Percentiles rank a stretch among this genome's conserved stretches.
Evolutionary conservation across 2,329 filamentous ascomycete species (phyloP).

Genomic region (Fusarium succisae): DNA sequence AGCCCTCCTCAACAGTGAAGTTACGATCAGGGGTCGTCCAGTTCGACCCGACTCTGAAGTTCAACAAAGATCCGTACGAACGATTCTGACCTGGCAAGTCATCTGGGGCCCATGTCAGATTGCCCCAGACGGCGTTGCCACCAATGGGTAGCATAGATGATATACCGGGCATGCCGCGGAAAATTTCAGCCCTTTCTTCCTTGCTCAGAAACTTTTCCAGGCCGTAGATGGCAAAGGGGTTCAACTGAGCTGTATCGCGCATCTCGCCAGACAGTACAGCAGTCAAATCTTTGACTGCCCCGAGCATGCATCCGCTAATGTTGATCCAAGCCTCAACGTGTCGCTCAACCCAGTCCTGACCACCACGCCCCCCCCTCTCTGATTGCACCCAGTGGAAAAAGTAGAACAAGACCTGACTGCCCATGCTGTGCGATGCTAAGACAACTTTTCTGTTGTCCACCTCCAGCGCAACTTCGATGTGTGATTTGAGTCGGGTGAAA

Average conservation of each 20-base stretch:
- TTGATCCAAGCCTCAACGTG: constrained; percentile 98
- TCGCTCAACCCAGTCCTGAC: constrained; percentile 87
- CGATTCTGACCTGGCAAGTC: constrained; percentile 77
- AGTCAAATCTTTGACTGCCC: constrained; percentile 88
- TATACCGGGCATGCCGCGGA: constrained; percentile 96
- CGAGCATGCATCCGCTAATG: constrained; percentile 97
- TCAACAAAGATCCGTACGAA: constrained; percentile 83
- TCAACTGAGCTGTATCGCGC: constrained; percentile 97
- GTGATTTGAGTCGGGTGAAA: constrained; percentile 87
- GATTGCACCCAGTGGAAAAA: constrained; percentile 84
- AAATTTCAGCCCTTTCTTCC: constrained; percentile 90
- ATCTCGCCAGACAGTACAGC: constrained; percentile 96
- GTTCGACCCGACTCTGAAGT: constrained; percentile 77
- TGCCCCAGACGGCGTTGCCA: constrained; percentile 94
- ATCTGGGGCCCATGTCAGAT: constrained; percentile 86
- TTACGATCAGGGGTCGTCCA: constrained; percentile 74
- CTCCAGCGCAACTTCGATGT: constrained; percentile 85
- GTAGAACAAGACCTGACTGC: constrained; percentile 91
- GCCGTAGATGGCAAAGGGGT: constrained; percentile 95
- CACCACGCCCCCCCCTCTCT: constrained; percentile 80
- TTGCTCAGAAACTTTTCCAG: constrained; percentile 94
- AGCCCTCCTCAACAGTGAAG: constrained; percentile 79
- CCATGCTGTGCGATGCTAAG: constrained; percentile 95
- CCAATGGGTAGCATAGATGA: constrained; percentile 97
- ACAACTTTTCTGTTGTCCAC: constrained; percentile 82